These are phyloP conservation scores for Discostella stelligeroides DNA, from an alignment of 108 stramenopile species.

Conservation along the genomic window DNA sequence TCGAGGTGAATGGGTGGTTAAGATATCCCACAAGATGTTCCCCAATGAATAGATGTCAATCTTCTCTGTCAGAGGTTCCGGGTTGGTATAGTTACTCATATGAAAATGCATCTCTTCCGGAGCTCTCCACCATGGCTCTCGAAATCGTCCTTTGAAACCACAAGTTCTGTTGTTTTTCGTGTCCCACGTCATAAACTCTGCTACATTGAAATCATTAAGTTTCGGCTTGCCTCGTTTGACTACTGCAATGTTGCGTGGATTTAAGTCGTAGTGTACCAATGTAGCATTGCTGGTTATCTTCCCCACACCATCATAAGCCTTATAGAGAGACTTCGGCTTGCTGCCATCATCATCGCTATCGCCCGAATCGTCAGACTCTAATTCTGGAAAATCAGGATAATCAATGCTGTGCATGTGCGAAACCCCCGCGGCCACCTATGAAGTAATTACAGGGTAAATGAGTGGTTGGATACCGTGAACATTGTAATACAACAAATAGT, in stretches of 20 bases:
- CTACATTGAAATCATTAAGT: conserved; percentile 89
- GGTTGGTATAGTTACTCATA: conserved; percentile 24
- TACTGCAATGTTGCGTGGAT: conserved; percentile 82
- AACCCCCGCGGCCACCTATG: conserved; percentile 58
- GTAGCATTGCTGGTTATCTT: conserved; percentile 48
- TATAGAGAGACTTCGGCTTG: background rate
- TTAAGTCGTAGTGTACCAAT: conserved; percentile 87
- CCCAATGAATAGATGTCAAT: conserved; percentile 86
- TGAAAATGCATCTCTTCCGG: conserved; percentile 82
- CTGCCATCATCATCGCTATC: background rate
- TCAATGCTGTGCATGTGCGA: conserved; percentile 79
- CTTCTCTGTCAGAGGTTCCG: conserved; percentile 63
- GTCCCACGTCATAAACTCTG: conserved; percentile 71
- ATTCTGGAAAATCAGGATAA: conserved; percentile 34
- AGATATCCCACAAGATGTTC: conserved; percentile 66
- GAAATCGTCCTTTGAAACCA: conserved; percentile 71
- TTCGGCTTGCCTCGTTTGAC: conserved; percentile 73
- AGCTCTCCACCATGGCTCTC: conserved; percentile 88
- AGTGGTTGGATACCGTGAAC: no score
- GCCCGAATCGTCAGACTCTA: conserved; percentile 22
- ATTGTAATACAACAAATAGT: no score
- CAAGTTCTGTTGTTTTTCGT: conserved; percentile 54
- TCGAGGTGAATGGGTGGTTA: conserved; percentile 79
- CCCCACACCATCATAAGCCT: background rate
- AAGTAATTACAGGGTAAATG: no score